Base-by-base conservation (phyloP, 192 early-diverging fungal genomes). In the Backusella psychrophila region DNA sequence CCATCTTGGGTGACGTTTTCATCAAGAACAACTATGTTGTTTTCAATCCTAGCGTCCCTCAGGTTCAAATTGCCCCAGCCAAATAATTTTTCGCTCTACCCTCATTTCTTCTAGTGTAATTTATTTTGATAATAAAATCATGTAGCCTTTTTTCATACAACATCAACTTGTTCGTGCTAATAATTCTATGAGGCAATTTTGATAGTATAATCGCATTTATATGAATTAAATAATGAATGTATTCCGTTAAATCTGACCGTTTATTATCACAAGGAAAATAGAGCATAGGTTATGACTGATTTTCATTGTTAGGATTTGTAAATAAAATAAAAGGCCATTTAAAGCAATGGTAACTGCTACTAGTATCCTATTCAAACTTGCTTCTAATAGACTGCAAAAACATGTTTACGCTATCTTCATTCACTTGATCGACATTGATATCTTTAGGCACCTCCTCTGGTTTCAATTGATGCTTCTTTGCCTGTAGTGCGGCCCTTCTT, bases 301-400 rank as follows among this genome's bases (percentile, higher is more conserved):
- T 49, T 39, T 38, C 7, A 38, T 38, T 33, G 31, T 33, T 33
- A 1, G 31, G 1, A 33, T 33, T 33, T 33, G 31, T 33, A 33
- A 33, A 38, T 38, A 53, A 53, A 19, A 53, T 3, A 53, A 53
- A 53, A 21, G 19, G 4, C 6, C 0, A 2, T 21, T 53, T 8
- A 8, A n/a, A n/a, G 3, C 8, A 21, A 35, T 67, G 3, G 33
- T 33, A 33, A 3, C 33, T 33, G 33, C 3, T 33, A 33, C 33
- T 1, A 33, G 33, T 2, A 33, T 33, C 19, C 67, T 65, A 75
- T 34, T 67, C 63, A 9, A 75, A 12, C 31, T 75, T 56, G 23
- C 34, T 75, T 59, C 70, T 26, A 19, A 78, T 35, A 41, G 49
- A 66, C 11, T 71, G 69, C 33, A 78, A 15, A 21, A 78, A 78